phyloP scores from a whole-genome alignment of 257 asterid species.

The Primulina eburnea region DNA sequence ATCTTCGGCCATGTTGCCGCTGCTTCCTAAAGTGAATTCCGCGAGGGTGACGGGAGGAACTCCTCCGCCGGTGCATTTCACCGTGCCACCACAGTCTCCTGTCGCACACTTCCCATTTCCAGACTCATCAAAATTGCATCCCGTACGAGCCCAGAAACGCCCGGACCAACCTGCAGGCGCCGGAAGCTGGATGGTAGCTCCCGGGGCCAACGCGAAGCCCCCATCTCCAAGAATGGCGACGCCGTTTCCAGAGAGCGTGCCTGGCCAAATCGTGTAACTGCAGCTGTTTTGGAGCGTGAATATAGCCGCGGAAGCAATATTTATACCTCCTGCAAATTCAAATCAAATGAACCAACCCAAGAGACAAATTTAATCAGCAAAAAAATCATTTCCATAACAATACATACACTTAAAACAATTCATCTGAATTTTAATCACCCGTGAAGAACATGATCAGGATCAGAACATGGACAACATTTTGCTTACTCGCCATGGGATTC shows the following conservation, averaged over 20 bases:
- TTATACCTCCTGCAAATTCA: constrained; percentile 33
- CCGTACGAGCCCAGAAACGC: constrained; percentile 91
- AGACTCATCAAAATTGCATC: constrained; percentile 52
- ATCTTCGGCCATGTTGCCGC: constrained; percentile 34
- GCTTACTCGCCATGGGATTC: constrained; percentile 26
- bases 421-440: constrained; percentile 25
- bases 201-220: constrained; percentile 66
- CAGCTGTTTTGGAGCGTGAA: constrained; percentile 79
- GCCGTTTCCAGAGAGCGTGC: constrained; percentile 81
- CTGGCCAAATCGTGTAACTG: constrained; percentile 78
- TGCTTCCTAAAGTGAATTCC: constrained; percentile 62
- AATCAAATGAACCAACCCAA: too few species aligned
- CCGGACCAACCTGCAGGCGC: constrained; percentile 93
- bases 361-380: not conserved
- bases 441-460: constrained; percentile 26
- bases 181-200: constrained; percentile 49
- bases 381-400: not conserved
- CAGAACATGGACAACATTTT: constrained; percentile 1
- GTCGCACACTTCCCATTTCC: constrained; percentile 68
- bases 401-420: not conserved
- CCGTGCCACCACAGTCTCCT: constrained; percentile 65
- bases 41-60: constrained; percentile 66
- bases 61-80: constrained; percentile 68
- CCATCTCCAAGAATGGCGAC: constrained; percentile 58
- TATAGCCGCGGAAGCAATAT: constrained; percentile 39